Base-by-base conservation (phyloP, 805 yeast species). In the Yarrowia sp. region DNA sequence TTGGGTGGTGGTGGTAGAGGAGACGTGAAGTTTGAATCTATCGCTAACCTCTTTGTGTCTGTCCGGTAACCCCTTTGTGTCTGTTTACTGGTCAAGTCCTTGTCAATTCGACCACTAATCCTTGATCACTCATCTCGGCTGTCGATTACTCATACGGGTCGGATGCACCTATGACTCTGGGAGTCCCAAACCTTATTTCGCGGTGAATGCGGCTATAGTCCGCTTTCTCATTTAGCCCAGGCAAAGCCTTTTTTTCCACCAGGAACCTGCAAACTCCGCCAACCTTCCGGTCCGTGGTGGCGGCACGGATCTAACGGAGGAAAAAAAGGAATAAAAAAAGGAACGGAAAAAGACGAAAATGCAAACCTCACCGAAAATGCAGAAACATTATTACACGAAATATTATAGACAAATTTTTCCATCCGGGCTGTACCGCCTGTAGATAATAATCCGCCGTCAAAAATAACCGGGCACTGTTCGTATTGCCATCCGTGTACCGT, bases 241-340 rank as follows among this genome's bases (percentile, higher is more conserved):
- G 32, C 32, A 26, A 26, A 26, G 32, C 32, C 32, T 26, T 26
- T 22, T 26, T 48, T 48, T 48, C 5, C 55, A 32, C 55, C 55
- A 49, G 55, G 55, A 49, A 49, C 40, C 40, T 49, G 55, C 50
- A 15, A 49, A 35, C 55, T 49, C 55, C 55, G 55, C 55, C 55
- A 49, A 32, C 32, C 36, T 49, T 49, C 55, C 55, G 55, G 14
- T 32, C 55, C 55, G 55, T 15, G 32, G 32, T 26, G 32, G 32
- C 32, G 32, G 32, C 4, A 26, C 32, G 32, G 32, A 26, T 5
- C 32, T 26, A 26, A 26, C 32, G 32, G 32, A 22, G 43, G 15
- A 41, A 41, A 41, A 41, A 41, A 41, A 41, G 43, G n/a, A 41
- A 26, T 26, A 41, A 41, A 41, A n/a, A 16, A 22, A n/a, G 50